These are phyloP conservation scores for Eleusine indica DNA, from an alignment of 176 grass and related monocot genomes.

Conservation along the genomic window DNA sequence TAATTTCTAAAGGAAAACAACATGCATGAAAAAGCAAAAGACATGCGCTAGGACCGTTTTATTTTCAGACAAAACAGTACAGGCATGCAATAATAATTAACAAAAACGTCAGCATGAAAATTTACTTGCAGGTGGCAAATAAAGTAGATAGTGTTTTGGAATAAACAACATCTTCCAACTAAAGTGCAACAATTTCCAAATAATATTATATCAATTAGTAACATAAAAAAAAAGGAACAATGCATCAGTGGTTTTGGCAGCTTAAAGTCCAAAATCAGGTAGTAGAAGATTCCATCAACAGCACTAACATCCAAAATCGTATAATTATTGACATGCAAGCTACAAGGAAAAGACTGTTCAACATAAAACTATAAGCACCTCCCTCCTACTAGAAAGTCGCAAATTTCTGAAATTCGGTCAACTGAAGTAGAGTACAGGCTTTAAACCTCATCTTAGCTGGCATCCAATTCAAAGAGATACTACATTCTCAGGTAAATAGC, in stretches of 20 bases:
- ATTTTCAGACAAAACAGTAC: slow-evolving; percentile 8
- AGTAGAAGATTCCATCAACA: neutral
- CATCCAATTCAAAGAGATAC: neutral
- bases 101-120: neutral
- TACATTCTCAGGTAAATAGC: neutral
- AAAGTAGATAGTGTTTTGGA: neutral
- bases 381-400: neutral
- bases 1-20: neutral
- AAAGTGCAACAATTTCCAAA: neutral
- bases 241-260: neutral
- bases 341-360: neutral
- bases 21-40: slow-evolving; percentile 11
- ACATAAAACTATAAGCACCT: slow-evolving; percentile 3
- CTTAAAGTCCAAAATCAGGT: neutral
- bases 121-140: neutral
- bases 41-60: neutral
- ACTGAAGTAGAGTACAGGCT: neutral
- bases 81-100: slow-evolving; percentile 23
- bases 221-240: neutral
- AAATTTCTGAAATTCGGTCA: slow-evolving; percentile 1
- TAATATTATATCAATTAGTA: neutral
- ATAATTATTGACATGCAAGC: neutral
- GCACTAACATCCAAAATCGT: neutral
- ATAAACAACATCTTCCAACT: slow-evolving; percentile 1
- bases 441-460: slow-evolving; percentile 16